Percentiles rank a stretch among this genome's conserved stretches.
Conservation (phyloP, 176 grass and related monocot species). For the Dactylis glomerata region DNA sequence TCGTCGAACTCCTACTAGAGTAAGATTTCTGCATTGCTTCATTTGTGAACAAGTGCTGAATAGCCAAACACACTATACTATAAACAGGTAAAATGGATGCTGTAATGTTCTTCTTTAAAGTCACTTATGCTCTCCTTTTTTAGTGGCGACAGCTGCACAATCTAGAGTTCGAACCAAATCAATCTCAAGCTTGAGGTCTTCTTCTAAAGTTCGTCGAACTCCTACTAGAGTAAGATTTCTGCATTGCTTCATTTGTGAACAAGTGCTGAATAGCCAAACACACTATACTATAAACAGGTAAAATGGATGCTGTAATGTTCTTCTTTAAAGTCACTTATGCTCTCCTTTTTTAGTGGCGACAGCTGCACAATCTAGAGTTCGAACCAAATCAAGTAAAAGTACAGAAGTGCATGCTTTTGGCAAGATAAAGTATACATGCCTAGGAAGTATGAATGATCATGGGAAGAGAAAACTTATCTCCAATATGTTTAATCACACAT, state of each 20-base stretch:
- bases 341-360: not conserved
- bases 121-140: not conserved
- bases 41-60: slow-evolving; percentile 32
- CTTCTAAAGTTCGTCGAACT: slow-evolving; percentile 85
- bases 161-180: slow-evolving; percentile 24
- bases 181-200: slow-evolving; percentile 80
- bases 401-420: slow-evolving; percentile 1
- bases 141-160: not conserved
- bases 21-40: slow-evolving; percentile 72
- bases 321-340: not conserved
- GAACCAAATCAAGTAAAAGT: slow-evolving; percentile 29
- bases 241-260: slow-evolving; percentile 45
- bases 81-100: slow-evolving; percentile 1
- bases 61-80: slow-evolving; percentile 13
- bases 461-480: slow-evolving; percentile 6
- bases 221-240: slow-evolving; percentile 77
- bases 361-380: not conserved
- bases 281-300: slow-evolving; percentile 5
- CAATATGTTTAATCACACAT: not conserved
- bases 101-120: not conserved
- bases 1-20: slow-evolving; percentile 73
- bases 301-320: not conserved
- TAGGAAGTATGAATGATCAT: slow-evolving; percentile 5
- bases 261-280: slow-evolving; percentile 19
- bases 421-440: not conserved